These are phyloP conservation scores for Ramularia collo-cygni DNA, from an alignment of 2,329 filamentous ascomycete species.

Conservation along the genomic window DNA sequence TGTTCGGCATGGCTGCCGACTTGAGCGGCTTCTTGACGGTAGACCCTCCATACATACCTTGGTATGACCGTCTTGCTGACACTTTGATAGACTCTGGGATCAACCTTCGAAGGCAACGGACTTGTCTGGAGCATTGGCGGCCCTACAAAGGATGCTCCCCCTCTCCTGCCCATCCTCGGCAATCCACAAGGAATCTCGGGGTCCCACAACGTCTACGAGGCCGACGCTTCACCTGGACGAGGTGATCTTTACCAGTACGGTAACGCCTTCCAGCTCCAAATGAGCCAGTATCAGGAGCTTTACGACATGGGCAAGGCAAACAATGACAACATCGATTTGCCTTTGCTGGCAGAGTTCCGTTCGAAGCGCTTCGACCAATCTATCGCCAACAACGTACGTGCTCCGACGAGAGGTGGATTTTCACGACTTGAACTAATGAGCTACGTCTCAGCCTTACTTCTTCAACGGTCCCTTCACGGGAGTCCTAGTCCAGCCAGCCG, in stretches of 20 bases:
- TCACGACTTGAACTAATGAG: conserved; percentile 1
- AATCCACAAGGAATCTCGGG: conserved; percentile 21
- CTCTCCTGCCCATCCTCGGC: conserved; percentile 12
- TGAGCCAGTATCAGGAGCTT: conserved; percentile 25
- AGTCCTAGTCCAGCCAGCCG: conserved; percentile 19
- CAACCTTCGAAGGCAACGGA: neutral
- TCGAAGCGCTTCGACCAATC: conserved; percentile 14
- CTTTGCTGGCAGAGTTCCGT: conserved; percentile 11
- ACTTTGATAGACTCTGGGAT: neutral
- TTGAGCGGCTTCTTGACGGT: conserved; percentile 18
- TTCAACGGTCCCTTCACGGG: conserved; percentile 16
- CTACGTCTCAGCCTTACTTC: conserved; percentile 12
- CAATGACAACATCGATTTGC: conserved; percentile 8
- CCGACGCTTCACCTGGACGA: neutral
- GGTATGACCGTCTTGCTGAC: neutral
- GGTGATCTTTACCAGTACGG: conserved; percentile 26
- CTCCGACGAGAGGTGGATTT: conserved; percentile 2
- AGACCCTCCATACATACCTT: neutral
- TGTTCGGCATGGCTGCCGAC: conserved; percentile 4
- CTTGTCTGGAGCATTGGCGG: neutral
- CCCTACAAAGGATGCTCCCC: neutral
- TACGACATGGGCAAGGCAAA: conserved; percentile 20
- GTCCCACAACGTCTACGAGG: conserved; percentile 31
- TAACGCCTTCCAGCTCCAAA: conserved; percentile 21
- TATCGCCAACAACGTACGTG: conserved; percentile 27